Evolutionary conservation across 2,329 filamentous ascomycete genomes (phyloP).

Genomic region (Lecanicillium sp.): DNA sequence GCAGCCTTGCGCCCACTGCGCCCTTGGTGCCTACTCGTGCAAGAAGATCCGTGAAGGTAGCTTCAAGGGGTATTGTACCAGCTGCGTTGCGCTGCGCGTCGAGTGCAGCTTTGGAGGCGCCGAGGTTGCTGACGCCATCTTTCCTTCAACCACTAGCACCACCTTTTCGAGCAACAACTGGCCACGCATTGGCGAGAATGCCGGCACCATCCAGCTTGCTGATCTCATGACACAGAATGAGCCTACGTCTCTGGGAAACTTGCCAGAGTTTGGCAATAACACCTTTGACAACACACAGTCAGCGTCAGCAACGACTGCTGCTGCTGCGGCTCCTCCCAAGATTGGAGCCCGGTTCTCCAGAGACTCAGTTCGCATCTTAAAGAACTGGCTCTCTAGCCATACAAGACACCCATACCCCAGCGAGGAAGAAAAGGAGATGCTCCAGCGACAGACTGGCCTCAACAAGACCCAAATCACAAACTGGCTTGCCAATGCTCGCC

Average conservation of each 20-base stretch:
- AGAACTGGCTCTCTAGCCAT: conserved; percentile 77
- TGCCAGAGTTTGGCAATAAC: conserved; percentile 10
- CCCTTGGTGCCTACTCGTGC: conserved; percentile 45
- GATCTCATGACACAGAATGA: background rate
- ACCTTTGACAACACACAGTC: conserved; percentile 14
- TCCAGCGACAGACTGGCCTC: conserved; percentile 72
- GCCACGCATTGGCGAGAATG: conserved; percentile 35
- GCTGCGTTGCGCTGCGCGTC: conserved; percentile 50
- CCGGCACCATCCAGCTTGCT: conserved; percentile 20
- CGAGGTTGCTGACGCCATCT: conserved; percentile 20
- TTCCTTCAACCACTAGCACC: conserved; percentile 20
- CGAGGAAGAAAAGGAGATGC: conserved; percentile 73
- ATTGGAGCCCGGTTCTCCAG: conserved; percentile 70
- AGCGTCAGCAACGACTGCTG: conserved; percentile 14
- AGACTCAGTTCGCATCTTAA: conserved; percentile 70
- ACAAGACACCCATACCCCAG: conserved; percentile 79
- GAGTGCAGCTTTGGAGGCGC: conserved; percentile 47
- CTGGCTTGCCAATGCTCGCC: conserved; percentile 84
- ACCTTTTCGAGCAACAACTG: conserved; percentile 38
- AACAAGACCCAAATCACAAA: conserved; percentile 80
- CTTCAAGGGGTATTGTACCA: conserved; percentile 53
- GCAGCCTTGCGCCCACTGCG: conserved; percentile 44
- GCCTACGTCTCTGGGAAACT: background rate
- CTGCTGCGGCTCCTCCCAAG: conserved; percentile 36
- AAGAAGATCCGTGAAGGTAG: conserved; percentile 52